Evolutionary conservation across 345 rosid species (phyloP), one percentile per base, ranked within the genome.

Genomic region (Bretschneidera sinensis): DNA sequence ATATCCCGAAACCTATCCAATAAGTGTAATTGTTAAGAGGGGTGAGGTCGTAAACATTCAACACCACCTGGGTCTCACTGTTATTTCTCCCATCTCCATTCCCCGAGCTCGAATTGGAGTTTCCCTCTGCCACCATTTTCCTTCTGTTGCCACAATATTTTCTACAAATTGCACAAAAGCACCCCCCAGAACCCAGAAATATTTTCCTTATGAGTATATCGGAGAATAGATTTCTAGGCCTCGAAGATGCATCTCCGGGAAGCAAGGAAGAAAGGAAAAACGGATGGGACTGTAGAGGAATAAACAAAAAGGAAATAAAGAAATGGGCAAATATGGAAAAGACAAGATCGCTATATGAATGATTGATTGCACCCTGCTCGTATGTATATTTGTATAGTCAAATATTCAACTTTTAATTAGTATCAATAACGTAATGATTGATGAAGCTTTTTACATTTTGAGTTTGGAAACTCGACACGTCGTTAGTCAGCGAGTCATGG

Each of bases 1-100:
- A 92, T 21, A 92, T 83, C 25, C 98, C 98, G 22, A 89, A 81
- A 50, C 98, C 97, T 60, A 89, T 67, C 97, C 96, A 92, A 69
- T 74, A 77, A 56, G 83, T 83, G 65, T 92, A 92, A 59, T 69
- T 74, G 71, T 92, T 92, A 72, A 77, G 17, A 18, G 87, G 89
- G 57, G 88, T 85, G 48, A 89, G 97, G 78, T 92, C 98, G 70
- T 92, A 92, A n/a, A 89, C 83, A 63, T 92, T 87, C 58, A 92
- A 74, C 35, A 71, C 9, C 73, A 92, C 92, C 52, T 66, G 75
- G 21, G 79, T 71, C 61, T 76, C 75, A 14, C 25, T 33, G 49
- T 43, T 61, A 34, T 2, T 24, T 31, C 34, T 55, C 47, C 8
- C 14, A 62, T 70, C 65, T 49, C 51, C 72, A 17, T 34, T 51